Conservation (phyloP, 2,329 filamentous ascomycete genomes). For the Arachnomyces sp. region DNA sequence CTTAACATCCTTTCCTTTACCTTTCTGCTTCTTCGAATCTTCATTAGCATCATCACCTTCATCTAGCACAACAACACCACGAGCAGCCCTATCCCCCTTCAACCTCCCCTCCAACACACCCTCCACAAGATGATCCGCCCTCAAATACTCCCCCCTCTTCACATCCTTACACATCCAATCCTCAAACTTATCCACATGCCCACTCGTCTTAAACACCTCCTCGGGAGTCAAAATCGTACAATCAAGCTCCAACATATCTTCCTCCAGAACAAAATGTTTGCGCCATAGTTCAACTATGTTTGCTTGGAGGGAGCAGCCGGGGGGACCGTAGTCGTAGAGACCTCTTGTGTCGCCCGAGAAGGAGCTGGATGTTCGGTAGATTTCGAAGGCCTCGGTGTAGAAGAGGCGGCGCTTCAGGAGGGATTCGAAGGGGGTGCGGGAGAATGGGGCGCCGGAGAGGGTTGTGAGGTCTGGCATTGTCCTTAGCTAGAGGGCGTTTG, state of each 20-base stretch:
- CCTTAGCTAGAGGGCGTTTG: too few species aligned
- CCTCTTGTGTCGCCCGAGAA: constrained; percentile 56
- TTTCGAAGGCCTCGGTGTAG: constrained; percentile 79
- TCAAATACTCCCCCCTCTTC: constrained; percentile 92
- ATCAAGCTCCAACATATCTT: constrained; percentile 87
- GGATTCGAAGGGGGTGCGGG: constrained; percentile 63
- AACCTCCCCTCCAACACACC: constrained; percentile 80
- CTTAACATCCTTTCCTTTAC: constrained; percentile 66
- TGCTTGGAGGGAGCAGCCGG: constrained; percentile 65
- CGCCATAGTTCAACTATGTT: constrained; percentile 72
- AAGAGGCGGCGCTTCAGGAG: constrained; percentile 72
- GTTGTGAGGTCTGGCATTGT: constrained; percentile 54
- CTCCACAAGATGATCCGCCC: constrained; percentile 94
- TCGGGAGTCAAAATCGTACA: constrained; percentile 90
- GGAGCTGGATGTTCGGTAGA: constrained; percentile 44
- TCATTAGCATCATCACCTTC: constrained; percentile 59
- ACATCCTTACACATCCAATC: constrained; percentile 99
- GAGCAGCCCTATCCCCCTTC: constrained; percentile 85
- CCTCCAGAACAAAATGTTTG: constrained; percentile 72
- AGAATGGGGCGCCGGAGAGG: constrained; percentile 70
- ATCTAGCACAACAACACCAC: constrained; percentile 55
- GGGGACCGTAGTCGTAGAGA: constrained; percentile 75
- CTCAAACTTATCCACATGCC: constrained; percentile 95
- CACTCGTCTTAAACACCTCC: constrained; percentile 87
- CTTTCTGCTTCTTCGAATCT: constrained; percentile 88